A percentile compares a stretch with the other conserved stretches of the same genome.
Evolutionary conservation across 208 protist genomes (phyloP).

Genomic region (Acanthamoeba quina): DNA sequence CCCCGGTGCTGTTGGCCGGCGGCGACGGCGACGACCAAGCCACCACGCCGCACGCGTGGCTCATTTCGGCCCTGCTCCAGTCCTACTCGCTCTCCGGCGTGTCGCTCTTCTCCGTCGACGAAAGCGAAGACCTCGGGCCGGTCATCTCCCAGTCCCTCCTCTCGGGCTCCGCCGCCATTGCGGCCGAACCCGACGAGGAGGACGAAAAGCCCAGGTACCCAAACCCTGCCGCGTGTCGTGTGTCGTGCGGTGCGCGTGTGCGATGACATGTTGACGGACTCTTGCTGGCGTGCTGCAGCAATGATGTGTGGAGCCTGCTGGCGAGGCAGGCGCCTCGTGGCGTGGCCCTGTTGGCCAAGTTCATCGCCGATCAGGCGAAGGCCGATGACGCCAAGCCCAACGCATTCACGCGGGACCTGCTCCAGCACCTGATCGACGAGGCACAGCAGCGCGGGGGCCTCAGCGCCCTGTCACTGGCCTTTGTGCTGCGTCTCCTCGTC

Average conservation of each 20-base stretch:
- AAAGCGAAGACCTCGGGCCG: neutral
- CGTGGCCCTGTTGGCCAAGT: neutral
- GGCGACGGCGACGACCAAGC: neutral
- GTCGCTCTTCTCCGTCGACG: slow-evolving; percentile 16
- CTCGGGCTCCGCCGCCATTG: neutral
- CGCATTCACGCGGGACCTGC: neutral
- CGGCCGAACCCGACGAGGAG: slow-evolving; percentile 22
- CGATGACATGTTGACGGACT: neutral
- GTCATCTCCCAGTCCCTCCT: neutral
- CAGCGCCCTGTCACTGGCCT: neutral
- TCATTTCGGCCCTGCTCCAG: slow-evolving; percentile 11
- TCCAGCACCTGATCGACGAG: slow-evolving; percentile 9
- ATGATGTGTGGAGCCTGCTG: slow-evolving; percentile 15
- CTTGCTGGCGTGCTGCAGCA: neutral
- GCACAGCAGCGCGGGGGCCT: neutral
- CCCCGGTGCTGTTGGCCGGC: neutral
- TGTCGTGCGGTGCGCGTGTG: neutral
- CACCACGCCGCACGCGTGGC: neutral
- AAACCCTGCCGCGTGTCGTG: neutral
- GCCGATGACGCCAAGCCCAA: neutral
- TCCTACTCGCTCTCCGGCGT: slow-evolving; percentile 45
- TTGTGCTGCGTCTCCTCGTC: slow-evolving; percentile 35
- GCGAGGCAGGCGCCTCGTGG: slow-evolving; percentile 33
- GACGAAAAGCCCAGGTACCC: neutral
- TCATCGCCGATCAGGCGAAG: neutral